Base-by-base conservation (phyloP, 2,329 filamentous ascomycete genomes). In the Didymella segeticola region DNA sequence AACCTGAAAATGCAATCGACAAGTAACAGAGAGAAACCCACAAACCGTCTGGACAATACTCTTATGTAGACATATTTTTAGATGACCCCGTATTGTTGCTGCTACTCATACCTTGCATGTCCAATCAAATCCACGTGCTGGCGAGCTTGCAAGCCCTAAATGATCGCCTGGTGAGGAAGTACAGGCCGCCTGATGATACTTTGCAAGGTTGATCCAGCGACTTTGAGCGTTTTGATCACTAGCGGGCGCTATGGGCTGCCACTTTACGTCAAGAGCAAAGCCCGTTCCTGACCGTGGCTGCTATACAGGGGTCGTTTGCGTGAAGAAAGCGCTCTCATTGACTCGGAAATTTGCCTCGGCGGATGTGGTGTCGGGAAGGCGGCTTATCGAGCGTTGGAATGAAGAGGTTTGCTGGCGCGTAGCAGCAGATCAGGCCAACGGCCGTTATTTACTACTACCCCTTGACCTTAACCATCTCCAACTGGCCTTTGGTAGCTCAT, bases 191-290 rank as follows among this genome's bases (percentile, higher is more conserved):
- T 46, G n/a, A 49, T 46, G 39, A 26, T 12, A n/a, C 2, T 36
- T 34, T 47, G 36, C 53, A 46, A 38, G 53, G 53, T 56, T 50
- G 26, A 14, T 30, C 22, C 29, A 36, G 39, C 19, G 26, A 25
- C 22, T 37, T 29, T 56, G 48, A 51, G 47, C 52, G 42, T 43
- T 49, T 45, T 53, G 41, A 55, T 54, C 48, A 19, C 52, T 61
- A 52, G 59, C 31, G 38, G 52, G 54, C 60, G 57, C 63, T 61
- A 65, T 47, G 52, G 37, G 39, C 42, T 49, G 53, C 43, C 48
- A 48, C 26, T 49, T 52, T 56, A 51, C 47, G 47, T 51, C 42
- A 56, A 56, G 48, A 41, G 39, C 38, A 29, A 51, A 38, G 51
- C 49, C 50, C 38, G 46, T 61, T 53, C 51, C 47, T 60, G 47